Percentiles rank a stretch among this genome's conserved stretches.
These are phyloP conservation scores for Cicer bijugum DNA, from an alignment of 306 rosid species.

Conservation along the genomic window DNA sequence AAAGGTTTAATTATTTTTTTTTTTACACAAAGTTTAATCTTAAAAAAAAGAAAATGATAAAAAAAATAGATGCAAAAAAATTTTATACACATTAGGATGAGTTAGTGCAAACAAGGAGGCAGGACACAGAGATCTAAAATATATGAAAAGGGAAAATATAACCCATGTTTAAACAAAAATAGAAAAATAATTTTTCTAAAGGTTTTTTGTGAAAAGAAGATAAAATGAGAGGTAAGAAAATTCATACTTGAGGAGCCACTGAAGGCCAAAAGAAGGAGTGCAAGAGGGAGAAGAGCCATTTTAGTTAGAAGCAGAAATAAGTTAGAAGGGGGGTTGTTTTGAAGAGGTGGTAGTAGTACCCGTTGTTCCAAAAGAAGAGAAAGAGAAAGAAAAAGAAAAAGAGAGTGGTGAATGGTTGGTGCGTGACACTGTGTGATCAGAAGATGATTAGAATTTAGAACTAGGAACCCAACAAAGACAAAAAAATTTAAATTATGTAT, in stretches of 20 bases:
- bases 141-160: neutral
- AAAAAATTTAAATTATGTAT: too few relatives aligned
- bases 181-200: neutral
- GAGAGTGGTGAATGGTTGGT: neutral
- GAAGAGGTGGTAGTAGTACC: neutral
- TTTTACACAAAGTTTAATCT: too few relatives aligned
- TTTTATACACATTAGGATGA: too few relatives aligned
- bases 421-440: slow-evolving; percentile 29
- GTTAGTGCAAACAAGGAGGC: too few relatives aligned
- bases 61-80: too few relatives aligned
- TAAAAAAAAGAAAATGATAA: too few relatives aligned
- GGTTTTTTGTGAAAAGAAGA: neutral
- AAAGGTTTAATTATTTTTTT: too few relatives aligned
- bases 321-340: slow-evolving; percentile 7
- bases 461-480: too few relatives aligned
- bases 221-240: neutral
- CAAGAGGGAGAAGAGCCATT: slow-evolving; percentile 54
- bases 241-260: slow-evolving; percentile 58
- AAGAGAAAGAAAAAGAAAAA: neutral
- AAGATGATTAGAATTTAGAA: neutral
- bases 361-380: neutral
- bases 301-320: slow-evolving; percentile 8
- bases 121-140: neutral
- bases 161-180: neutral
- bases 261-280: slow-evolving; percentile 56